Conservation (phyloP, 83 land plant species). For the Thuja plicata region DNA sequence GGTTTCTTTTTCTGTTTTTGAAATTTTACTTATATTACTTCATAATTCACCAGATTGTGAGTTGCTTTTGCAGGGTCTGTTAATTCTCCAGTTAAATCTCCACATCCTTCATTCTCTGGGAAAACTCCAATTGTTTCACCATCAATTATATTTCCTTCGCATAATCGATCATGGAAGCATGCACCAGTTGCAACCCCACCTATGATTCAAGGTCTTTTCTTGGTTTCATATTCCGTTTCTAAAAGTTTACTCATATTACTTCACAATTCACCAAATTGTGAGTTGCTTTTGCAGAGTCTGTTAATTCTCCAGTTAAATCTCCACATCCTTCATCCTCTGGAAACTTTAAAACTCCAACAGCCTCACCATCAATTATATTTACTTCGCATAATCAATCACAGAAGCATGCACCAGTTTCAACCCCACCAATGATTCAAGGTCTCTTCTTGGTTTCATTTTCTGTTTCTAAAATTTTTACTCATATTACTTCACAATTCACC, state of each 20-base stretch:
- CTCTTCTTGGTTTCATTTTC: background rate
- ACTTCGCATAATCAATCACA: background rate
- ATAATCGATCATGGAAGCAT: background rate
- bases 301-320: background rate
- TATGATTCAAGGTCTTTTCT: background rate
- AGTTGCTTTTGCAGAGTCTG: constrained; percentile 7
- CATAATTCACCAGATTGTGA: background rate
- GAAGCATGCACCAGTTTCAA: background rate
- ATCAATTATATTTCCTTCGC: too few relatives aligned
- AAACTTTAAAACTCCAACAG: constrained; percentile 7
- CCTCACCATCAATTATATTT: too few relatives aligned
- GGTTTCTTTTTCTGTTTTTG: background rate
- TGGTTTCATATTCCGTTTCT: background rate
- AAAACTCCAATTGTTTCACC: constrained; percentile 5
- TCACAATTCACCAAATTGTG: background rate
- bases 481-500: background rate
- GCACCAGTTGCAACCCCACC: background rate
- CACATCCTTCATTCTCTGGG: constrained; percentile 1
- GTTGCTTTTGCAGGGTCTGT: constrained; percentile 14
- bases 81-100: constrained; percentile 3
- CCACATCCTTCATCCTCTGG: constrained; percentile 3
- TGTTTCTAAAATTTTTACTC: background rate
- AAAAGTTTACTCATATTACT: background rate
- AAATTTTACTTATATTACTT: background rate
- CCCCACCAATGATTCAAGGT: background rate